These are phyloP conservation scores for Penicillium sp. DNA, from an alignment of 2,329 filamentous ascomycete species.

Conservation along the genomic window DNA sequence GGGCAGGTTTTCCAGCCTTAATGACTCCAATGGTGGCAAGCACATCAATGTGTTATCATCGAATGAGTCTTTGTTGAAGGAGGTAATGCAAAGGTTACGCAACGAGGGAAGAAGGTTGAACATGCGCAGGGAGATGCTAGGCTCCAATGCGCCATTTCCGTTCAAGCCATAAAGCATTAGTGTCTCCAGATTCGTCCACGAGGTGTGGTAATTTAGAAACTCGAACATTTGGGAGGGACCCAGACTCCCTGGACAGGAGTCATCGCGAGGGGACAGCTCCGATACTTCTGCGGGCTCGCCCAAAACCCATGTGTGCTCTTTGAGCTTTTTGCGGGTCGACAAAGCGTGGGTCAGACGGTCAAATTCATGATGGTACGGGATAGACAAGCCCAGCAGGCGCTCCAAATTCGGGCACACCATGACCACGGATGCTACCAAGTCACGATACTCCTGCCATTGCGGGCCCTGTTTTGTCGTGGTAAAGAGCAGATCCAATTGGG, in stretches of 20 bases:
- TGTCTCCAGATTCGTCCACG: conserved; percentile 52
- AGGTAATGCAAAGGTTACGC: conserved; percentile 54
- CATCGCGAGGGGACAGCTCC: conserved; percentile 38
- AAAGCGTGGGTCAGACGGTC: conserved; percentile 56
- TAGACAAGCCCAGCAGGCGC: conserved; percentile 51
- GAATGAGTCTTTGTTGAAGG: conserved; percentile 54
- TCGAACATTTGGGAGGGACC: conserved; percentile 50
- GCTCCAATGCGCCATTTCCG: conserved; percentile 47
- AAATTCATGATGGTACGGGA: conserved; percentile 54
- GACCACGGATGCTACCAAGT: conserved; percentile 55
- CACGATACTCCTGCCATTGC: conserved; percentile 49
- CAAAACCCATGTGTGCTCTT: conserved; percentile 57
- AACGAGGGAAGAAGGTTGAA: conserved; percentile 53
- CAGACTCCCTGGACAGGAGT: conserved; percentile 42
- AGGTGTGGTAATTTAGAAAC: conserved; percentile 54
- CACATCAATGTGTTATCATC: conserved; percentile 54
- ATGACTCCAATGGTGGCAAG: conserved; percentile 51
- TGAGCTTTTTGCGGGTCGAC: conserved; percentile 53
- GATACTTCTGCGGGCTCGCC: conserved; percentile 43
- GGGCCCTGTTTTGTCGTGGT: conserved; percentile 40
- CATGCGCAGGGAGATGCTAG: conserved; percentile 54
- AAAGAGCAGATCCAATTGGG: conserved; percentile 46
- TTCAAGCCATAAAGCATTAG: conserved; percentile 51
- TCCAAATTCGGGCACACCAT: conserved; percentile 59
- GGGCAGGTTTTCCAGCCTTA: conserved; percentile 55